phyloP scores from a whole-genome alignment of 192 early-diverging fungal species.

The Phycomyces nitens region DNA sequence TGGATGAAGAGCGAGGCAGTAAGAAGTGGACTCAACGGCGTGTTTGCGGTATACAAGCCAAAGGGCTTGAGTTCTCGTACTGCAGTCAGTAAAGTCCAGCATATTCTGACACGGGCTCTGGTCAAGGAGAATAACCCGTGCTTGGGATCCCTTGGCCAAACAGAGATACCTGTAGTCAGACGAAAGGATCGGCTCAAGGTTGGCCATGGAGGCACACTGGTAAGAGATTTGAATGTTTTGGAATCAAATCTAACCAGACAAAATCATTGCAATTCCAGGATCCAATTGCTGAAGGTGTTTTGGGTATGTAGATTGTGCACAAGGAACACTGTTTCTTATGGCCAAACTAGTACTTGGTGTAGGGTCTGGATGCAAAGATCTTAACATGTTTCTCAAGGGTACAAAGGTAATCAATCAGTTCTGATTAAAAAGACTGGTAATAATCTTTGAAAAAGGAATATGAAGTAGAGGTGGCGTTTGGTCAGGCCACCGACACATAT shows the following conservation, averaged over 20 bases:
- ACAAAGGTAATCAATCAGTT: conserved; percentile 34
- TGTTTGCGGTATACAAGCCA: conserved; percentile 51
- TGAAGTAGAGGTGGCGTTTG: conserved; percentile 48
- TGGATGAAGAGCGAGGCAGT: not conserved
- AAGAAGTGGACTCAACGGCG: conserved; percentile 31
- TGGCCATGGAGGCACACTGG: conserved; percentile 54
- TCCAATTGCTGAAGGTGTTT: conserved; percentile 50
- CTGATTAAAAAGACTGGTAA: not conserved
- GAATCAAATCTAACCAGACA: conserved; percentile 1
- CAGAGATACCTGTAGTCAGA: conserved; percentile 13
- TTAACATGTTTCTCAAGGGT: conserved; percentile 42
- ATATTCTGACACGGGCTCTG: conserved; percentile 18
- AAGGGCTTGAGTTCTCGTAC: conserved; percentile 42
- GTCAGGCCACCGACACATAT: conserved; percentile 55
- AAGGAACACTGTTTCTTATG: too few relatives aligned
- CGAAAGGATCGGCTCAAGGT: conserved; percentile 42
- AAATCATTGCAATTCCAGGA: conserved; percentile 29
- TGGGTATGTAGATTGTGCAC: conserved; percentile 37
- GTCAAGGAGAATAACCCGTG: conserved; percentile 17
- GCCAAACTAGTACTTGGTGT: conserved; percentile 49
- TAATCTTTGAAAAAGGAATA: conserved; percentile 35
- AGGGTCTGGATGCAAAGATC: conserved; percentile 50
- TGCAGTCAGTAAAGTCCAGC: conserved; percentile 37
- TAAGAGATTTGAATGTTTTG: conserved; percentile 2
- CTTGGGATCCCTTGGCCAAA: not conserved